Evolutionary conservation across 2,329 filamentous ascomycete species (phyloP).

Genomic region (Colletotrichum aenigma): DNA sequence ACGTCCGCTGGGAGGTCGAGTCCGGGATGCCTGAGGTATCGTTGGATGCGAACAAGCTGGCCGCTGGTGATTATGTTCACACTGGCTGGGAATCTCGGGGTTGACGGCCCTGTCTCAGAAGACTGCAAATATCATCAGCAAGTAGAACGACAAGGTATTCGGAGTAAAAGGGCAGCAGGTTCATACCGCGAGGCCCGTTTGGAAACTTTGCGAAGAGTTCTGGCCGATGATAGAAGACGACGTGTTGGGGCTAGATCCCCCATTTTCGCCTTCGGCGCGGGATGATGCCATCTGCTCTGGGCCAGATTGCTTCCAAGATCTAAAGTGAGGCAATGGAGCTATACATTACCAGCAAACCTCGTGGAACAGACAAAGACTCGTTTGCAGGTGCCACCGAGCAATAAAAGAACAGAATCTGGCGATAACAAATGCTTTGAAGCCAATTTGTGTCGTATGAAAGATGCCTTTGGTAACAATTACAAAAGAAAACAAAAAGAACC

Average conservation of each 20-base stretch:
- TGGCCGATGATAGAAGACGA: background rate
- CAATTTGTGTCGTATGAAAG: background rate
- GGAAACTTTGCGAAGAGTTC: background rate
- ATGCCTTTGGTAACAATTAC: background rate
- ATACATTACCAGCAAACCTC: background rate
- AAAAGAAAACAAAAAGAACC: background rate
- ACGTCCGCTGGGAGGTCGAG: background rate
- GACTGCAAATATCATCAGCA: background rate
- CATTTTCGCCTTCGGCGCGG: background rate
- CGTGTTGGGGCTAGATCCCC: background rate
- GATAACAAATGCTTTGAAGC: background rate
- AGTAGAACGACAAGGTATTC: background rate
- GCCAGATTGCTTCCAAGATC: background rate
- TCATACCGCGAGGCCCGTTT: background rate
- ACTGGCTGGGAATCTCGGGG: background rate
- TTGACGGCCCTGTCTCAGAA: background rate
- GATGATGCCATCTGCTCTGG: background rate
- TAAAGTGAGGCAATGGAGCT: background rate
- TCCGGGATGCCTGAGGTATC: background rate
- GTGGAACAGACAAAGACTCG: background rate
- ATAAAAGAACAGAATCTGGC: background rate
- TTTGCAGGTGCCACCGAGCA: background rate
- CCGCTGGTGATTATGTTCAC: background rate
- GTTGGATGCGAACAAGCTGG: background rate
- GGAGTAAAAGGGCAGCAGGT: background rate